Evolutionary conservation across 2,329 filamentous ascomycete genomes (phyloP).

Genomic region (Fusarium sp.): DNA sequence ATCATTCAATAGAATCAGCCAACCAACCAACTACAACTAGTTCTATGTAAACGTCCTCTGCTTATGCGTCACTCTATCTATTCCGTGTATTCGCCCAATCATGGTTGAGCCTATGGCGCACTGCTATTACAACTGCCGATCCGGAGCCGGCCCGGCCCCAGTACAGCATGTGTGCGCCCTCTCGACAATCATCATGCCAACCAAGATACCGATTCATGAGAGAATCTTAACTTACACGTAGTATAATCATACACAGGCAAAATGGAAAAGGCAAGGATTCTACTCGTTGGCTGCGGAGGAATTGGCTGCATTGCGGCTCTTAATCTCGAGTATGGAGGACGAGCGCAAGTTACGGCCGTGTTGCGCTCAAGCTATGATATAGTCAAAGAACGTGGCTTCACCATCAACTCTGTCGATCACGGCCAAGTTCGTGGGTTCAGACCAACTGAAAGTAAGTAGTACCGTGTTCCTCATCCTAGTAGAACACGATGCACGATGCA

Average conservation of each 20-base stretch:
- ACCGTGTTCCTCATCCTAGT: neutral
- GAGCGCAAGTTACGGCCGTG: slow-evolving; percentile 44
- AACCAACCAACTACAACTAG: neutral
- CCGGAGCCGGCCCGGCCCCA: slow-evolving; percentile 28
- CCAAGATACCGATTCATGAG: neutral
- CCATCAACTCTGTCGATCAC: slow-evolving; percentile 45
- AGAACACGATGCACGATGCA: neutral
- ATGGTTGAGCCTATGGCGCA: slow-evolving; percentile 2
- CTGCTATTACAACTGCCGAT: neutral
- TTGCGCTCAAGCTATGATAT: slow-evolving; percentile 44
- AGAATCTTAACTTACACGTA: neutral
- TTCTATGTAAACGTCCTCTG: neutral
- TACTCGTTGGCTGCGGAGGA: slow-evolving; percentile 45
- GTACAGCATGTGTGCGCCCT: slow-evolving; percentile 23
- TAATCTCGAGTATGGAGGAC: slow-evolving; percentile 42
- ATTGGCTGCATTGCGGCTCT: slow-evolving; percentile 45
- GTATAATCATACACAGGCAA: neutral
- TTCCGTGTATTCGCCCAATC: slow-evolving; percentile 23
- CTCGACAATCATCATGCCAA: slow-evolving; percentile 14
- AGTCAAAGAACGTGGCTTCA: slow-evolving; percentile 43
- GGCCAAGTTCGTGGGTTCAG: slow-evolving; percentile 38
- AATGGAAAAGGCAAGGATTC: slow-evolving; percentile 37
- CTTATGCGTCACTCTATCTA: neutral
- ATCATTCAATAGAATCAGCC: neutral
- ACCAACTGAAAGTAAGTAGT: slow-evolving; percentile 39